Base-by-base conservation (phyloP, 208 protist genomes). In the Trypanosoma congolense region DNA sequence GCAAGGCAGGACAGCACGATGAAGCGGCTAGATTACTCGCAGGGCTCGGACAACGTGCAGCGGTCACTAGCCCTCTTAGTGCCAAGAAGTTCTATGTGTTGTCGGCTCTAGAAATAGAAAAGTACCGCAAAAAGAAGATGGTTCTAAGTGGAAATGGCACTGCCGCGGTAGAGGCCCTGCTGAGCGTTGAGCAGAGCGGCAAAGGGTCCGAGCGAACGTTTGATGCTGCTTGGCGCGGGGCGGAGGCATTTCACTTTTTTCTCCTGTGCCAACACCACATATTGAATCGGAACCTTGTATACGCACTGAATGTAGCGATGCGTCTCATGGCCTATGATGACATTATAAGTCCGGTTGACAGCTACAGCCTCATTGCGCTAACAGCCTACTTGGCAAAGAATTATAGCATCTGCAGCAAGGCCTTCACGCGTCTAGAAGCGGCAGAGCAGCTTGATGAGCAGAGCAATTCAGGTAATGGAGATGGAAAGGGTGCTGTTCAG, bases 51-150 rank as follows among this genome's bases (percentile, higher is more conserved):
- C 80, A 89, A 54, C 73, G 74, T 10, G 87, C 76, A 8, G 82
- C 80, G 19, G 46, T 70, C 41, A 83, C 83, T 18, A 80, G 96
- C 44, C 81, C 87, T 18, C 70, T 97, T 10, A 72, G 80, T 36
- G 93, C 92, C 6, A 98, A 98, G 75, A 97, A 98, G 82, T 92
- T 98, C 42, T 96, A 93, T 58, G 95, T 98, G 28, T 80, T 98
- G 19, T 95, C 93, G 47, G 96, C 95, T 35, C 75, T 98, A 1
- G 90, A 98, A 63, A 87, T 98, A 54, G 95, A 98, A 57, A 77
- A 76, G 54, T 85, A 92, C 68, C 80, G 83, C 19, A 72, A 70
- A 43, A 80, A 83, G 45, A 75, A 76, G 47, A 80, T 92, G 31
- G 65, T 67, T 0, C 72, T 95, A 18, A 72, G 69, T 44, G 72